A percentile compares a stretch with the other conserved stretches of the same genome.
These are phyloP conservation scores for Yamadazyma scolyti DNA, from an alignment of 805 yeast species.

Conservation along the genomic window DNA sequence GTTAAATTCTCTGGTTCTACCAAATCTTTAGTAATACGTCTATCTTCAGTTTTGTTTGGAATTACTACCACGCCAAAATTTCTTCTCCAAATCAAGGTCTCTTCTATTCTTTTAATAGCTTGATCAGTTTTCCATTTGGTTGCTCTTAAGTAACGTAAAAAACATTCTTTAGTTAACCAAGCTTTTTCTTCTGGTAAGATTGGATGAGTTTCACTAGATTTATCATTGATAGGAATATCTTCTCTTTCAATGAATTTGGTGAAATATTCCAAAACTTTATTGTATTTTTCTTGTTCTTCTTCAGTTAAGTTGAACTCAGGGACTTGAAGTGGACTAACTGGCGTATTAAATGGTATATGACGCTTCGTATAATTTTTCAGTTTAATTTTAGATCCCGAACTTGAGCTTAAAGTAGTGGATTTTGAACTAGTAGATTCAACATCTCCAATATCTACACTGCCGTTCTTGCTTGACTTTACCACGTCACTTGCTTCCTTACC, in stretches of 20 bases:
- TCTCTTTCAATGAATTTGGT: slow-evolving; percentile 16
- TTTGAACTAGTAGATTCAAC: neutral
- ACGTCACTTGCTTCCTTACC: too few species aligned
- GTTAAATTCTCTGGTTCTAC: slow-evolving; percentile 48
- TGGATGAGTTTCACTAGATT: slow-evolving; percentile 19
- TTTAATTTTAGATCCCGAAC: slow-evolving; percentile 5
- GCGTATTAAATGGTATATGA: slow-evolving; percentile 36
- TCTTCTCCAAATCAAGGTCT: slow-evolving; percentile 53
- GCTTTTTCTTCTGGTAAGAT: slow-evolving; percentile 32
- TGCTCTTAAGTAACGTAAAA: slow-evolving; percentile 49
- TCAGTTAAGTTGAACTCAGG: slow-evolving; percentile 26
- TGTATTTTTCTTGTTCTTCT: slow-evolving; percentile 30
- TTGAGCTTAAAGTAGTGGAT: slow-evolving; percentile 1
- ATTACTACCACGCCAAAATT: slow-evolving; percentile 43
- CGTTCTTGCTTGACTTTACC: too few species aligned
- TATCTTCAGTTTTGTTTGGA: slow-evolving; percentile 24
- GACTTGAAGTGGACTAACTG: slow-evolving; percentile 29
- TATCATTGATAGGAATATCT: slow-evolving; percentile 29
- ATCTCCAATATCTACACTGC: too few species aligned
- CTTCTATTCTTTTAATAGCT: slow-evolving; percentile 43
- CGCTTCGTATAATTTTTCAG: slow-evolving; percentile 25
- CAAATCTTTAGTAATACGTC: slow-evolving; percentile 35
- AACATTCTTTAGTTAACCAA: slow-evolving; percentile 51
- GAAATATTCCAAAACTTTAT: slow-evolving; percentile 26
- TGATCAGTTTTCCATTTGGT: slow-evolving; percentile 45